phyloP scores from a whole-genome alignment of 768 basidiomycete genomes.

The Lactarius hengduanensis region DNA sequence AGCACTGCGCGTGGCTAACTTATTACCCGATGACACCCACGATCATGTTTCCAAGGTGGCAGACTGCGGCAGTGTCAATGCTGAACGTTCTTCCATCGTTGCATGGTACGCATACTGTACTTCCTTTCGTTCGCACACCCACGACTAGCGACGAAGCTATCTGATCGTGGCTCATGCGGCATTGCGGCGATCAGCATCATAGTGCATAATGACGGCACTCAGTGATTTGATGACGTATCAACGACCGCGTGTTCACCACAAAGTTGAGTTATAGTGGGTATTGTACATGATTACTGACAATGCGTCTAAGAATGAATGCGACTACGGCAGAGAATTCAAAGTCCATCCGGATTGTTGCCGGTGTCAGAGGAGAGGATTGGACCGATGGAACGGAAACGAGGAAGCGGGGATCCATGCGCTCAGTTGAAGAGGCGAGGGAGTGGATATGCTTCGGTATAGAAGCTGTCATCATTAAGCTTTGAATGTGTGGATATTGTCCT shows the following conservation, averaged over 20 bases:
- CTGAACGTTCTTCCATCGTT: background rate
- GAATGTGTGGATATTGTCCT: slow-evolving; percentile 4
- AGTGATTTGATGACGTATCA: background rate
- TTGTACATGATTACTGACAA: background rate
- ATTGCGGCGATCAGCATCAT: background rate
- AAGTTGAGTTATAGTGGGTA: background rate
- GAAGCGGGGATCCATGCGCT: background rate
- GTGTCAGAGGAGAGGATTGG: background rate
- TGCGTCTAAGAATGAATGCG: background rate
- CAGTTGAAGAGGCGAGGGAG: slow-evolving; percentile 3
- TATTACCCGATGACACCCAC: background rate
- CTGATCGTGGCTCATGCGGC: background rate
- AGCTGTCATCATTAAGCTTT: background rate
- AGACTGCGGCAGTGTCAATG: background rate
- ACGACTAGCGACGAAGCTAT: background rate
- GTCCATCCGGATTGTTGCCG: background rate
- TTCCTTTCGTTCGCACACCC: background rate
- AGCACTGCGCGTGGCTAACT: too few relatives aligned
- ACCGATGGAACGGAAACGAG: background rate
- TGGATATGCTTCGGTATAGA: background rate
- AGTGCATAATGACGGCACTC: background rate
- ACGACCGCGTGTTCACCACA: background rate
- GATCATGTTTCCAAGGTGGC: background rate
- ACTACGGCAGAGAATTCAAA: background rate
- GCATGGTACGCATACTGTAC: background rate